Conservation (phyloP, 163 green algal genomes). For the Volvox carteri region DNA sequence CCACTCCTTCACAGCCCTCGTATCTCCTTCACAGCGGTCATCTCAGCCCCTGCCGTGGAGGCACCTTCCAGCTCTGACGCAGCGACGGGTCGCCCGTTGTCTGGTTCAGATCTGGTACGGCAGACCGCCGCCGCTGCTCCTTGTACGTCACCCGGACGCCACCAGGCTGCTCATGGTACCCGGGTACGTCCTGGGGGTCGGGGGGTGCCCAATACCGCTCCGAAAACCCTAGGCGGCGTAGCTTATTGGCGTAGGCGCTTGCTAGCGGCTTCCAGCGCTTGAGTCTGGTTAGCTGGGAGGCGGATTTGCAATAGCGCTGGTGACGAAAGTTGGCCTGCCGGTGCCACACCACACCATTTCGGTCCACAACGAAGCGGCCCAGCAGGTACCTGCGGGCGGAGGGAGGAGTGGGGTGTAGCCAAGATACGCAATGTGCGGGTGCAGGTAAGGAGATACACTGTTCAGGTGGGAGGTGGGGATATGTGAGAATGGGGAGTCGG, state of each 20-base stretch:
- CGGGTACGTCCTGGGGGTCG: slow-evolving; percentile 43
- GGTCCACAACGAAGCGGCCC: slow-evolving; percentile 57
- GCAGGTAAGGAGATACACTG: too few species aligned
- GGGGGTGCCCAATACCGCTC: slow-evolving; percentile 49
- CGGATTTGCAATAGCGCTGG: slow-evolving; percentile 37
- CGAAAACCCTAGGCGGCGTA: slow-evolving; percentile 33
- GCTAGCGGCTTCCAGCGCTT: slow-evolving; percentile 61
- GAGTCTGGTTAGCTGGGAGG: slow-evolving; percentile 40
- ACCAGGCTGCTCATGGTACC: slow-evolving; percentile 23
- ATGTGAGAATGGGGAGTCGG: too few species aligned
- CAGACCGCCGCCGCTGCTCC: slow-evolving; percentile 14
- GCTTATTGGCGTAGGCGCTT: slow-evolving; percentile 27
- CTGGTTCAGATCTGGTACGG: slow-evolving; percentile 22
- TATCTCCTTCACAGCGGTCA: too few species aligned
- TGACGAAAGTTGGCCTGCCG: slow-evolving; percentile 53
- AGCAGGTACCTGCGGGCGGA: slow-evolving; percentile 55
- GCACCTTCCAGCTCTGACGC: slow-evolving; percentile 51
- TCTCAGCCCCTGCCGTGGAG: background rate
- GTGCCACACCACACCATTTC: slow-evolving; percentile 55
- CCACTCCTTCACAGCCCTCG: background rate
- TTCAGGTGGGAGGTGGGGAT: too few species aligned
- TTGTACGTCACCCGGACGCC: background rate
- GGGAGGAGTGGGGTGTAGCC: too few species aligned
- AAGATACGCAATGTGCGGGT: too few species aligned
- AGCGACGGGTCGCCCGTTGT: slow-evolving; percentile 49